Evolutionary conservation across 768 basidiomycete genomes (phyloP), one percentile per base, ranked within the genome.

Genomic region (Obba rivulosa): DNA sequence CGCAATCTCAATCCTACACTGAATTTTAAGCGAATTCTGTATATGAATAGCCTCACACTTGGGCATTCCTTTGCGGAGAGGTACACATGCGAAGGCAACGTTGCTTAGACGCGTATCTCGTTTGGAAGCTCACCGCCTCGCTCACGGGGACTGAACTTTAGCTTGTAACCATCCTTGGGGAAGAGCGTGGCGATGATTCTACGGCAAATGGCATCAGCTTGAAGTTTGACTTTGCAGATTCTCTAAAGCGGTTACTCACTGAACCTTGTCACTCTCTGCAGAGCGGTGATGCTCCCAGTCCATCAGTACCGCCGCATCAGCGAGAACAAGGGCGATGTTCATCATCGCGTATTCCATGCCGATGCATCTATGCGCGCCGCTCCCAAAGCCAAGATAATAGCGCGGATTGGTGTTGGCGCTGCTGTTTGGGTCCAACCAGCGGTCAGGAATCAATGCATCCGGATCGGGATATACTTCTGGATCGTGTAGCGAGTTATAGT

Each of bases 171-270:
- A 60, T 97, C 94, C 66, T 89, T 85, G 10, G 96, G 96, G 80
- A 98, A 99, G 37, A 98, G 69, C 20, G 92, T 96, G n/a, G 94
- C 90, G 56, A 97, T 92, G 54, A 96, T 91, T 43, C 88, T 91
- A 55, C 24, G 54, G 36, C 18, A n/a, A n/a, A n/a, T n/a, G n/a
- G n/a, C n/a, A n/a, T n/a, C n/a, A 23, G 53, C n/a, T n/a, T n/a
- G n/a, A n/a, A n/a, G n/a, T n/a, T n/a, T n/a, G n/a, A n/a, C n/a
- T n/a, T n/a, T n/a, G n/a, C n/a, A n/a, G n/a, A n/a, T n/a, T n/a
- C n/a, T n/a, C n/a, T n/a, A n/a, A n/a, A n/a, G n/a, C n/a, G n/a
- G n/a, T n/a, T n/a, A n/a, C n/a, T 61, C 62, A 91, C 86, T 89
- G 79, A 57, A 95, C 82, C 69, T 90, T 75, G 17, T 89, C 75